Conservation (phyloP, 192 early-diverging fungal species). For the Gigaspora rosea region DNA sequence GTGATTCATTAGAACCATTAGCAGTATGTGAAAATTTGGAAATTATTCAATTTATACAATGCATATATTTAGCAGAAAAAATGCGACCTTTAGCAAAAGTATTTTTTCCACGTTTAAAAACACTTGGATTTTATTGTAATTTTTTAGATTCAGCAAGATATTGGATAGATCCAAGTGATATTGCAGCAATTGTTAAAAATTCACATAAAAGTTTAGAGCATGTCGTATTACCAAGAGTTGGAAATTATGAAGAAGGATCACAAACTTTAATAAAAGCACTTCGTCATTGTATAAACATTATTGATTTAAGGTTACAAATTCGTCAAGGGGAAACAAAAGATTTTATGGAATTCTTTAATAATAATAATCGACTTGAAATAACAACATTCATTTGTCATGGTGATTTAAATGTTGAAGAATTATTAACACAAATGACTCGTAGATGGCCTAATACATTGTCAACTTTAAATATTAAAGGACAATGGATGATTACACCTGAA, state of each 20-base stretch:
- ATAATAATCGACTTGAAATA: neutral
- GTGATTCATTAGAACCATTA: conserved; percentile 1
- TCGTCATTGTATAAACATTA: neutral
- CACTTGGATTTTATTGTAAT: conserved; percentile 1
- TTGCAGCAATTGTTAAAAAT: neutral
- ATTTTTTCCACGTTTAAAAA: neutral
- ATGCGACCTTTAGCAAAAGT: neutral
- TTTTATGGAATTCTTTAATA: neutral
- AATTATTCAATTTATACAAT: conserved; percentile 8
- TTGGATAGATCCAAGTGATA: neutral
- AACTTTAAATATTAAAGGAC: conserved; percentile 5
- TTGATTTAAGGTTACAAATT: conserved; percentile 3
- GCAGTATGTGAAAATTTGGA: neutral
- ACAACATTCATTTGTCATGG: conserved; percentile 1
- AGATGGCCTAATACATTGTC: conserved; percentile 4
- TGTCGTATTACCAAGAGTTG: neutral
- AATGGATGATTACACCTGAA: neutral
- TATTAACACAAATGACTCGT: neutral
- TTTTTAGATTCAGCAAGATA: neutral
- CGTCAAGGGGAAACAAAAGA: neutral
- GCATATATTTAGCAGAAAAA: neutral
- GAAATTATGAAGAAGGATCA: neutral
- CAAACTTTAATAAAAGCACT: conserved; percentile 5
- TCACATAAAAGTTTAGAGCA: conserved; percentile 9
- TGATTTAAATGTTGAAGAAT: neutral